These are phyloP conservation scores for Paracorniculantispora psalliotae DNA, from an alignment of 2,329 filamentous ascomycete species.

Conservation along the genomic window DNA sequence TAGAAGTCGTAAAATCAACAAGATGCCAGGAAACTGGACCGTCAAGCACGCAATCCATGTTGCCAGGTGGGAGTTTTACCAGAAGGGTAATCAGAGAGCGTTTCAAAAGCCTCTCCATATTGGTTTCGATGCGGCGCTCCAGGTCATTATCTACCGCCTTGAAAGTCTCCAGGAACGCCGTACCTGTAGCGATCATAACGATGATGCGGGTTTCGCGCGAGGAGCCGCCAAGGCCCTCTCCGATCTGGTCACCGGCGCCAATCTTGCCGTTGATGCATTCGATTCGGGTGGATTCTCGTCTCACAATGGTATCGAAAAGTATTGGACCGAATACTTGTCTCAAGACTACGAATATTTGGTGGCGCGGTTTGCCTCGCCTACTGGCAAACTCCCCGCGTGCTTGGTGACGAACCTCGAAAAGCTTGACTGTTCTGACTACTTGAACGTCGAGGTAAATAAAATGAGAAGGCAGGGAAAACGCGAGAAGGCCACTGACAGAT, in stretches of 20 bases:
- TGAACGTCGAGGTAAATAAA: not conserved
- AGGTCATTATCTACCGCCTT: no score
- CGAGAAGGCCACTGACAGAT: no score
- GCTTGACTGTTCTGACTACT: not conserved
- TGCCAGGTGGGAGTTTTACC: not conserved
- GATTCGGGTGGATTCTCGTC: not conserved
- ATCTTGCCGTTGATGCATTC: no score
- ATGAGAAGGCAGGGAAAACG: no score
- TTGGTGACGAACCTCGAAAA: not conserved
- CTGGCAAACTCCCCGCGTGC: not conserved
- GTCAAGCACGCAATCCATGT: not conserved
- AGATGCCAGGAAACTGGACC: not conserved
- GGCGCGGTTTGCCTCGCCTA: not conserved
- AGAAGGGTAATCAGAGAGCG: not conserved
- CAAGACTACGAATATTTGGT: rapidly evolving
- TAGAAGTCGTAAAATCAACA: not conserved
- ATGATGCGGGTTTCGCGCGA: no score
- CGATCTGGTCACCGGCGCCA: no score
- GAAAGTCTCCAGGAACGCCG: no score
- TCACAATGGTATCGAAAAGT: not conserved
- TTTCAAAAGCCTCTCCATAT: no score
- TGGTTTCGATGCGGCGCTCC: no score
- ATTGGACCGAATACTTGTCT: not conserved
- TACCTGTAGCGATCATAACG: no score
- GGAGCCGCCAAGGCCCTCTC: no score